A percentile compares a stretch with the other conserved stretches of the same genome.
Conservation (phyloP, 169 alveolate genomes). For the Cystoisospora suis region DNA sequence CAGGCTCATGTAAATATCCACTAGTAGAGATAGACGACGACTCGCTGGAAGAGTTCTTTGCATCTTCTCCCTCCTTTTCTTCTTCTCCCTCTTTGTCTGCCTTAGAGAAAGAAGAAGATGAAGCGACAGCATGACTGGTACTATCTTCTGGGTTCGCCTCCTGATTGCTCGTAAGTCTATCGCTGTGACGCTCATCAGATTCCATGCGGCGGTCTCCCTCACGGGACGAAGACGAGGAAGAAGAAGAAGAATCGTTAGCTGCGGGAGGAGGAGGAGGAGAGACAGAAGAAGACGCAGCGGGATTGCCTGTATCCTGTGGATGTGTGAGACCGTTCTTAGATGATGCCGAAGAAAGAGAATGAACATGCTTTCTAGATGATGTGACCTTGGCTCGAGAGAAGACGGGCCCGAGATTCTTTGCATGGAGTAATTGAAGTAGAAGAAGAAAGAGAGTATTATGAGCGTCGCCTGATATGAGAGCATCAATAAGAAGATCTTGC, state of each 20-base stretch:
- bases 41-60: background rate
- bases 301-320: background rate
- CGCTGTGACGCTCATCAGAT: background rate
- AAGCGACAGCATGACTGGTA: too few relatives aligned
- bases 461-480: background rate
- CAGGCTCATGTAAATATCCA: conserved; percentile 13
- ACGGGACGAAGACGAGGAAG: background rate
- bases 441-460: background rate
- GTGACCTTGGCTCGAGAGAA: too few relatives aligned
- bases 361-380: too few relatives aligned
- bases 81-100: background rate
- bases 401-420: conserved; percentile 11
- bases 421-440: background rate
- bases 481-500: conserved; percentile 19
- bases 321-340: background rate
- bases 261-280: background rate
- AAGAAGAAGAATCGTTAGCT: background rate
- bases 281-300: background rate
- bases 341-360: background rate
- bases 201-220: background rate
- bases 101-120: background rate
- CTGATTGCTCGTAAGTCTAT: background rate
- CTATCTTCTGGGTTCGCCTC: too few relatives aligned
- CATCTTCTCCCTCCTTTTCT: background rate
- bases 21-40: background rate